Percentiles rank a stretch among this genome's conserved stretches.
These are phyloP conservation scores for Ophidiomyces ophidiicola DNA, from an alignment of 2,329 filamentous ascomycete genomes.

Conservation along the genomic window DNA sequence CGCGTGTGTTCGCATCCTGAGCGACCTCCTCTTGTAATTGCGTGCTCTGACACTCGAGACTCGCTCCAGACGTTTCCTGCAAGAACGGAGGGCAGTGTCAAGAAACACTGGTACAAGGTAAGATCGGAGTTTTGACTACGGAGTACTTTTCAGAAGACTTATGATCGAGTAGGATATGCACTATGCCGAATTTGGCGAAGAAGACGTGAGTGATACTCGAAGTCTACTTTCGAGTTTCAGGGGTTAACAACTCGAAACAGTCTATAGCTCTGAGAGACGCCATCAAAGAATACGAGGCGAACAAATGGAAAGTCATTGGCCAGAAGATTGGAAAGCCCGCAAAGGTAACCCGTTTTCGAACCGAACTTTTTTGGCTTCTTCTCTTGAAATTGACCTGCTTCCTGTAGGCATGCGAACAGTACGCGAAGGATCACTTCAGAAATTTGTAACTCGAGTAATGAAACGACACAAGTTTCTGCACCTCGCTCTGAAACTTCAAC, in stretches of 20 bases:
- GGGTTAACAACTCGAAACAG: conserved; percentile 19
- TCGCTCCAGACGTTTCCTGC: conserved; percentile 65
- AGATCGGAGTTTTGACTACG: conserved; percentile 14
- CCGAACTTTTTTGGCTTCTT: not conserved
- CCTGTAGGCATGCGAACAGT: conserved; percentile 68
- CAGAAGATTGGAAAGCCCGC: conserved; percentile 95
- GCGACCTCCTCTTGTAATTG: not conserved
- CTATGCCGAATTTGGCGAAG: conserved; percentile 94
- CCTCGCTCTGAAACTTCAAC: not conserved
- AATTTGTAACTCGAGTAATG: conserved; percentile 22
- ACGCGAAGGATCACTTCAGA: conserved; percentile 85
- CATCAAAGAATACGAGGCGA: conserved; percentile 97
- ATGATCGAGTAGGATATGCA: conserved; percentile 69
- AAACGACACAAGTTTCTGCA: conserved; percentile 6
- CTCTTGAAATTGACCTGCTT: conserved; percentile 1
- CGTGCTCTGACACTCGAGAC: conserved; percentile 15
- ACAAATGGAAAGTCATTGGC: conserved; percentile 97
- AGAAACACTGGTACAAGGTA: conserved; percentile 99
- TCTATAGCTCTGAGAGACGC: conserved; percentile 58
- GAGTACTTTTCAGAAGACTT: not conserved
- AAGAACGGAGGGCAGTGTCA: conserved; percentile 91
- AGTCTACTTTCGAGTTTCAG: conserved; percentile 17
- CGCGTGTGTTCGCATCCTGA: not conserved
- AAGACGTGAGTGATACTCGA: conserved; percentile 55
- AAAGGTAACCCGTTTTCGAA: conserved; percentile 49